phyloP scores from a whole-genome alignment of 352 stramenopile species.

The Phytophthora constricta region DNA sequence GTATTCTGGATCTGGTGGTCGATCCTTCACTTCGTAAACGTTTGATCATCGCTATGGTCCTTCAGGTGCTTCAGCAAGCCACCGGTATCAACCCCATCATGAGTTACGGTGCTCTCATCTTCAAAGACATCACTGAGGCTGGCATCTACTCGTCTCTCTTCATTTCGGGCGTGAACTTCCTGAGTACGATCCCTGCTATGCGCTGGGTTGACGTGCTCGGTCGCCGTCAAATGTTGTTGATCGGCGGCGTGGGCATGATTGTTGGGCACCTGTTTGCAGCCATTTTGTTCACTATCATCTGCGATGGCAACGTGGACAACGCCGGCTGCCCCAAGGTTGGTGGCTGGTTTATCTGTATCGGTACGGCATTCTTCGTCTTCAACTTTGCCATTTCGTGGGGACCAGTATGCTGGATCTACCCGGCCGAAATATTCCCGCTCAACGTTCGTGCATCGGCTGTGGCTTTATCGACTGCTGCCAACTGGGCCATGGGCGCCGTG shows the following conservation, averaged over 20 bases:
- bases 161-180: constrained; percentile 38
- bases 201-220: constrained; percentile 43
- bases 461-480: constrained; percentile 34
- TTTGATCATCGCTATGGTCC: constrained; percentile 35
- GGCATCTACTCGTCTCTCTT: constrained; percentile 40
- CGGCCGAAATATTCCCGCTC: constrained; percentile 28
- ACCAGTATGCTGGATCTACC: constrained; percentile 17
- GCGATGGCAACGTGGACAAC: constrained; percentile 34
- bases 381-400: constrained; percentile 47
- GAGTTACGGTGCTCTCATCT: constrained; percentile 48
- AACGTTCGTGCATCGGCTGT: constrained; percentile 40
- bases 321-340: constrained; percentile 37
- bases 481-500: constrained; percentile 35
- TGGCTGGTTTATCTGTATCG: constrained; percentile 46
- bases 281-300: constrained; percentile 40
- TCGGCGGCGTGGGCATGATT: constrained; percentile 45
- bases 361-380: constrained; percentile 43
- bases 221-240: constrained; percentile 38
- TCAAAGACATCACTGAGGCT: constrained; percentile 43
- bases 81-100: constrained; percentile 47
- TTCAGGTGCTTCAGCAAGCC: constrained; percentile 44
- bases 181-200: constrained; percentile 47
- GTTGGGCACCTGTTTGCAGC: constrained; percentile 41
- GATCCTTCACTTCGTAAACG: constrained; percentile 34
- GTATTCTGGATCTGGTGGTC: constrained; percentile 31